These are phyloP conservation scores for Phytophthora fragariae DNA, from an alignment of 352 stramenopile species.

Conservation along the genomic window DNA sequence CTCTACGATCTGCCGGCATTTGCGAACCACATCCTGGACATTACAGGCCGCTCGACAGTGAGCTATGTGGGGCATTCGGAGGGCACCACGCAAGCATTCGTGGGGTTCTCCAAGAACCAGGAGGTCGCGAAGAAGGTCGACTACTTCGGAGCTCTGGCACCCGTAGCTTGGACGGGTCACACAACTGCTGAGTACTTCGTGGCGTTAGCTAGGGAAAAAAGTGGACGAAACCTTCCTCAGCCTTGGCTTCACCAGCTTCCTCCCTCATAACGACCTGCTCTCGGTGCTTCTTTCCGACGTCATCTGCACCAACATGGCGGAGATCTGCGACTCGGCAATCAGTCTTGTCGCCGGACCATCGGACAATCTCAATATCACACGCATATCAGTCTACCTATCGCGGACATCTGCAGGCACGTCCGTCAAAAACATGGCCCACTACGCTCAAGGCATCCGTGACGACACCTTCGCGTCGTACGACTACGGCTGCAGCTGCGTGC, in stretches of 20 bases:
- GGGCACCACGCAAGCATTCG: slow-evolving; percentile 52
- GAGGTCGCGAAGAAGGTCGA: slow-evolving; percentile 41
- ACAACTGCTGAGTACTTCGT: slow-evolving; percentile 38
- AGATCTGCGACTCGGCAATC: slow-evolving; percentile 50
- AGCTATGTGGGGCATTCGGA: slow-evolving; percentile 58
- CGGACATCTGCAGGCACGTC: slow-evolving; percentile 60
- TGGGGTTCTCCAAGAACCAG: slow-evolving; percentile 60
- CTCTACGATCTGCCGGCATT: slow-evolving; percentile 45
- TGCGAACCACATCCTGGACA: slow-evolving; percentile 49
- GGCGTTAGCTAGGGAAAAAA: too few species aligned
- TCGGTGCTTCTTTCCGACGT: too few species aligned
- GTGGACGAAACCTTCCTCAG: too few species aligned
- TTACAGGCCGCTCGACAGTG: slow-evolving; percentile 40
- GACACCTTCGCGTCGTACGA: slow-evolving; percentile 56
- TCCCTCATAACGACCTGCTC: too few species aligned
- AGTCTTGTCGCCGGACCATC: too few species aligned
- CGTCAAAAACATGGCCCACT: slow-evolving; percentile 59
- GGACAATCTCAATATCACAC: too few species aligned
- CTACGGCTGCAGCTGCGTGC: slow-evolving; percentile 56
- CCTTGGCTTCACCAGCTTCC: too few species aligned
- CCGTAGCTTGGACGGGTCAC: slow-evolving; percentile 46
- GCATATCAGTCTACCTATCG: too few species aligned
- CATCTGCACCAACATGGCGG: slow-evolving; percentile 49
- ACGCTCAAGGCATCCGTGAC: slow-evolving; percentile 54
- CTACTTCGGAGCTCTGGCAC: slow-evolving; percentile 60